Conservation (phyloP, 75 land plant species). For the Pinus taeda region DNA sequence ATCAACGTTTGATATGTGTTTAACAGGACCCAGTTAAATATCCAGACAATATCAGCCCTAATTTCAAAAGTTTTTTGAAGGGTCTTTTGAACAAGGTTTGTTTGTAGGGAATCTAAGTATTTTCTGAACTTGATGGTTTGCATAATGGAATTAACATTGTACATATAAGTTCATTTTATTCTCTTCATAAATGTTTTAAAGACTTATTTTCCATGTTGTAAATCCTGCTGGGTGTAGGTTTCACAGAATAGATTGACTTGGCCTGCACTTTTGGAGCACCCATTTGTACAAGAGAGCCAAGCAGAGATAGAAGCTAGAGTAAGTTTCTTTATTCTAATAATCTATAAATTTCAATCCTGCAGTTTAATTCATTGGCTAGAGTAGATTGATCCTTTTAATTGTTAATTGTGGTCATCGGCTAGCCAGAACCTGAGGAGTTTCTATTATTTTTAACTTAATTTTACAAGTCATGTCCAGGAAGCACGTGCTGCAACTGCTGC, state of each 20-base stretch:
- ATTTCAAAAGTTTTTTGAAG: slow-evolving; percentile 81
- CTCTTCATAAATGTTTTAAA: background rate
- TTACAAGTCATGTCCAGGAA: slow-evolving; percentile 40
- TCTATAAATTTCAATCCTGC: background rate
- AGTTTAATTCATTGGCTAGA: background rate
- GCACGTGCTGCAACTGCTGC: slow-evolving; percentile 49
- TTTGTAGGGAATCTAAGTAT: background rate
- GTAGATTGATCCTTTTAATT: background rate
- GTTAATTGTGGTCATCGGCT: background rate
- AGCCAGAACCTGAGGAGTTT: slow-evolving; percentile 1
- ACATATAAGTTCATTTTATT: background rate
- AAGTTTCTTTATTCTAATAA: background rate
- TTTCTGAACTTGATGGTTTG: background rate
- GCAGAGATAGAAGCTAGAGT: slow-evolving; percentile 69
- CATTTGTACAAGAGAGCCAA: slow-evolving; percentile 81
- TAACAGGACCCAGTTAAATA: slow-evolving; percentile 98
- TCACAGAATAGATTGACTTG: slow-evolving; percentile 89
- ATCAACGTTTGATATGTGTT: background rate
- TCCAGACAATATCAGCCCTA: slow-evolving; percentile 89
- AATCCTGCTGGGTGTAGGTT: slow-evolving; percentile 33
- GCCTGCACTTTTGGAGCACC: slow-evolving; percentile 94
- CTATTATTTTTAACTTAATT: background rate
- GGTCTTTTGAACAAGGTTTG: slow-evolving; percentile 96
- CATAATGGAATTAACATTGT: background rate
- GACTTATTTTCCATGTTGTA: background rate